Evolutionary conservation across 1,284 basidiomycete genomes (phyloP).

Genomic region (Cutaneotrichosporon cyanovorans): DNA sequence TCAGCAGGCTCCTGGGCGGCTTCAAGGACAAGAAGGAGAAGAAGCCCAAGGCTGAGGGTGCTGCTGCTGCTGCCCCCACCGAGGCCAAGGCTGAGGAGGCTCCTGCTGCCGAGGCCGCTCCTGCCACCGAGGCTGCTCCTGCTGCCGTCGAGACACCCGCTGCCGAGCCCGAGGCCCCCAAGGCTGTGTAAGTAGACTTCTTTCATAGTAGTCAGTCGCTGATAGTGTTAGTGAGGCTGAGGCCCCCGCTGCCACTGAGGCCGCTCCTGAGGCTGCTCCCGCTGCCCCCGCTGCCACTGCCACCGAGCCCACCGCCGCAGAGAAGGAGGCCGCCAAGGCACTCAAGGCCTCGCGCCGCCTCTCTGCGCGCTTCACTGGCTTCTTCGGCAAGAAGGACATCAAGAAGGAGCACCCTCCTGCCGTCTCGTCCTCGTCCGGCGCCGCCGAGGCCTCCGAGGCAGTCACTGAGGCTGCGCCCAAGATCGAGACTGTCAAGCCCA

Average conservation of each 20-base stretch:
- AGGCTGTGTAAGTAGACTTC: neutral
- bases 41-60: constrained; percentile 10
- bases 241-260: constrained; percentile 7
- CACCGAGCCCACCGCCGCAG: constrained; percentile 4
- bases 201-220: neutral
- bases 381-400: constrained; percentile 27
- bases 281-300: constrained; percentile 5
- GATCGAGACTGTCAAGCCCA: constrained; percentile 30
- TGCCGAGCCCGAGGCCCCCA: constrained; percentile 9
- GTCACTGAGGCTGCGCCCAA: constrained; percentile 35
- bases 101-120: constrained; percentile 8
- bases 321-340: constrained; percentile 21
- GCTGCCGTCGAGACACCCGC: constrained; percentile 12
- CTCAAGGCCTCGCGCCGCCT: constrained; percentile 39
- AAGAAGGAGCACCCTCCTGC: constrained; percentile 27
- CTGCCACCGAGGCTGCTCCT: constrained; percentile 14
- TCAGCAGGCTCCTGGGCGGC: constrained; percentile 14
- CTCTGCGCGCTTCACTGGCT: constrained; percentile 38
- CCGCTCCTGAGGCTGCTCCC: constrained; percentile 4
- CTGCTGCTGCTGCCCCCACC: constrained; percentile 1
- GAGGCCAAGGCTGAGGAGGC: constrained; percentile 10
- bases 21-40: constrained; percentile 16
- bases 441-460: constrained; percentile 19
- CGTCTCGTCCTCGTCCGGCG: constrained; percentile 11
- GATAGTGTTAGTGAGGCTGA: neutral